A percentile compares a stretch with the other conserved stretches of the same genome.
These are phyloP conservation scores for Tolypocladium pustulatum DNA, from an alignment of 2,329 filamentous ascomycete species.

Conservation along the genomic window DNA sequence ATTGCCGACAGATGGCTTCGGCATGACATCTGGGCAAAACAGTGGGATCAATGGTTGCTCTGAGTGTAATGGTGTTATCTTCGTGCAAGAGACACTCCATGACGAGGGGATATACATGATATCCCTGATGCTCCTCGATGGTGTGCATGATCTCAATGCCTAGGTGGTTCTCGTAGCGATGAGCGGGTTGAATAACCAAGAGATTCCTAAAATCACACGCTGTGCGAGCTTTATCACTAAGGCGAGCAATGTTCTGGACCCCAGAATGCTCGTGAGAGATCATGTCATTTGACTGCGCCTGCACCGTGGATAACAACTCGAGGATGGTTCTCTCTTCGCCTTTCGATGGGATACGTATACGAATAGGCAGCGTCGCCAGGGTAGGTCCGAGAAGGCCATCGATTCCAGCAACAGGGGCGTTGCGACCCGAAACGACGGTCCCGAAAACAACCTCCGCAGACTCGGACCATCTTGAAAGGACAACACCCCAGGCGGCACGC, in stretches of 20 bases:
- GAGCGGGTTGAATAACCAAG: conserved; percentile 2
- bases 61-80: not conserved
- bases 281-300: conserved; percentile 1
- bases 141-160: not conserved
- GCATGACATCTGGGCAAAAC: not conserved
- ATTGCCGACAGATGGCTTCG: not conserved
- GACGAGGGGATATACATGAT: conserved; percentile 1
- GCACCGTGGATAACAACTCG: not conserved
- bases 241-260: conserved; percentile 2
- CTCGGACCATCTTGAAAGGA: not conserved
- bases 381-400: conserved; percentile 2
- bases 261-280: conserved; percentile 3
- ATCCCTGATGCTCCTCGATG: not conserved
- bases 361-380: conserved; percentile 3
- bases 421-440: not conserved
- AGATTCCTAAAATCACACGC: conserved; percentile 3
- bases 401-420: not conserved
- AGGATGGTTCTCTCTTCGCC: not conserved
- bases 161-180: not conserved
- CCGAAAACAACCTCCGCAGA: not conserved
- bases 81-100: conserved; percentile 2
- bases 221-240: not conserved
- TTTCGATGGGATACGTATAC: not conserved
- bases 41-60: not conserved
- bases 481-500: not conserved